Conservation (phyloP, 331 rosid species). For the Acacia concinna region DNA sequence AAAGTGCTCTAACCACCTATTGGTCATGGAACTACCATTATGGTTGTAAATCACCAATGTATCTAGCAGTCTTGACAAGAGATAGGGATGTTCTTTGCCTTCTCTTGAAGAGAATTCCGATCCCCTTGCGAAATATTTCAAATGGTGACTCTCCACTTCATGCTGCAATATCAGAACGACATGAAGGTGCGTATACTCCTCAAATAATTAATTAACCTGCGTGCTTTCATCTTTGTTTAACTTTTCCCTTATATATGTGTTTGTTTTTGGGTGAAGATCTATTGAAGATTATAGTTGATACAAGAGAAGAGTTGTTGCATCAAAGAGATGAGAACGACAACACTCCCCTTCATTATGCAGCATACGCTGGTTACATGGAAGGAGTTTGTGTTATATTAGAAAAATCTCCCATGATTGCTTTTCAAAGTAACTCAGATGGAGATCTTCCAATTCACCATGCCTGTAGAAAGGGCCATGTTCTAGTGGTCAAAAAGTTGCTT, state of each 20-base stretch:
- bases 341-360: not conserved
- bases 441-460: constrained; percentile 4
- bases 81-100: not conserved
- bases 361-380: not conserved
- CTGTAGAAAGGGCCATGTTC: not conserved
- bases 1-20: not conserved
- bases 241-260: not conserved
- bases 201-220: too few species aligned
- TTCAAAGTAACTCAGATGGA: not conserved
- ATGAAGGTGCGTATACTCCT: not conserved
- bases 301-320: not conserved
- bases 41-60: not conserved
- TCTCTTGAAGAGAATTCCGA: not conserved
- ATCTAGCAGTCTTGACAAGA: not conserved
- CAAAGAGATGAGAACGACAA: not conserved
- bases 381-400: not conserved
- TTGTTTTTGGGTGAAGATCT: not conserved
- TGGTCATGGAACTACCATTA: not conserved
- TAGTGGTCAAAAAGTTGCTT: not conserved
- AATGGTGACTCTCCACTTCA: not conserved
- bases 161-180: not conserved
- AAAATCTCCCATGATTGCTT: not conserved
- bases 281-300: not conserved
- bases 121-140: not conserved
- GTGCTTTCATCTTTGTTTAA: not conserved